These are phyloP conservation scores for Fusarium sp. DNA, from an alignment of 2,329 filamentous ascomycete genomes.

Conservation along the genomic window DNA sequence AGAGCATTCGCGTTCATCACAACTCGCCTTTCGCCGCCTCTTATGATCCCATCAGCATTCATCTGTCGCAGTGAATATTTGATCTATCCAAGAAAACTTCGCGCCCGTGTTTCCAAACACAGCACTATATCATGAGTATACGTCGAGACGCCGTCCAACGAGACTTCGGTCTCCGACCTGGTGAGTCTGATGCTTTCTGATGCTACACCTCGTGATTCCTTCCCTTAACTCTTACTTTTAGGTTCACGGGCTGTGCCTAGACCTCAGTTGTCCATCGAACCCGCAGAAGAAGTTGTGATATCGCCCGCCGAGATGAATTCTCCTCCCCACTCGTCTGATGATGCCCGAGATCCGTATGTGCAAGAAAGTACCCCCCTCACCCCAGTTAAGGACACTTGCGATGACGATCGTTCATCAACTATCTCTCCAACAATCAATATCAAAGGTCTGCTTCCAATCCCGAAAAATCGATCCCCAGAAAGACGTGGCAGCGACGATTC, in stretches of 20 bases:
- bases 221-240: neutral
- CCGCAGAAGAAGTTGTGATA: neutral
- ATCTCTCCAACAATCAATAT: neutral
- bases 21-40: neutral
- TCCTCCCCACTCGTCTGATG: neutral
- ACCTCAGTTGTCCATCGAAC: neutral
- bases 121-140: neutral
- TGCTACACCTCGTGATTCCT: too few species aligned
- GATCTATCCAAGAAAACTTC: neutral
- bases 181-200: neutral
- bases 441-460: neutral
- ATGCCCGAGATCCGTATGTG: neutral
- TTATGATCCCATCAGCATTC: neutral
- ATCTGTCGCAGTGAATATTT: neutral
- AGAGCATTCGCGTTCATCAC: neutral
- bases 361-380: neutral
- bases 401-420: conserved; percentile 2
- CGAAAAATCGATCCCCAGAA: neutral
- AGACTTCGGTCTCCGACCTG: conserved; percentile 23
- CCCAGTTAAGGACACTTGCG: neutral
- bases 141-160: conserved; percentile 6
- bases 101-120: neutral
- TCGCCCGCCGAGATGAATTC: neutral
- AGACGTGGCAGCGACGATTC: conserved; percentile 14
- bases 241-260: neutral